These are phyloP conservation scores for Cystobasidiopsis lactophilus DNA, from an alignment of 768 basidiomycete species.

Conservation along the genomic window DNA sequence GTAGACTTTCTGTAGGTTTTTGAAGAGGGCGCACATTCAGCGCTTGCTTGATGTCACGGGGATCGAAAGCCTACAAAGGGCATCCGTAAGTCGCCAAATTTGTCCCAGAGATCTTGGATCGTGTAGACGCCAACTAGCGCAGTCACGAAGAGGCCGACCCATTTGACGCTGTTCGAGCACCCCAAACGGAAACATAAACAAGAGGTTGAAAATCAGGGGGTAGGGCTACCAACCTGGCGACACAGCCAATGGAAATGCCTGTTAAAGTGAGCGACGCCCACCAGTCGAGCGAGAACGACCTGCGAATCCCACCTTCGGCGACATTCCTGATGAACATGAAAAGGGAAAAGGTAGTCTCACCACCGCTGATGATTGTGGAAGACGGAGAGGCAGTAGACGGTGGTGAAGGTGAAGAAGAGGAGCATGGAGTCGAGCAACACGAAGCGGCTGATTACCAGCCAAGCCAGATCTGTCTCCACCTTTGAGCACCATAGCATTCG, in stretches of 20 bases:
- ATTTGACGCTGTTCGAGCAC: constrained; percentile 48
- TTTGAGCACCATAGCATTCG: background rate
- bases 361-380: constrained; percentile 93
- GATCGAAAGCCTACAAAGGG: constrained; percentile 58
- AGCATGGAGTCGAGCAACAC: constrained; percentile 96
- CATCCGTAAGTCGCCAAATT: constrained; percentile 89
- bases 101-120: constrained; percentile 93
- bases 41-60: too few species aligned
- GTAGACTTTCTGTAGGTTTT: constrained; percentile 49
- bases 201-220: background rate
- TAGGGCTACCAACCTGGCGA: constrained; percentile 43
- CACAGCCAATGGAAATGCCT: constrained; percentile 82
- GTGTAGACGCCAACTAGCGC: constrained; percentile 89
- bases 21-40: background rate
- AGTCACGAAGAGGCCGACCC: constrained; percentile 87
- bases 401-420: constrained; percentile 95
- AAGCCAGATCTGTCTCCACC: constrained; percentile 53
- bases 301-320: constrained; percentile 23
- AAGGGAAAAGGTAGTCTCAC: constrained; percentile 33
- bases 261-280: constrained; percentile 88
- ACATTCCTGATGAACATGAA: background rate
- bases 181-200: background rate
- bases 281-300: constrained; percentile 89
- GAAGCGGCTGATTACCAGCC: constrained; percentile 90
- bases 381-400: constrained; percentile 79